A percentile compares a stretch with the other conserved stretches of the same genome.
Conservation (phyloP, 2,329 filamentous ascomycete genomes). For the Blumeria graminis region DNA sequence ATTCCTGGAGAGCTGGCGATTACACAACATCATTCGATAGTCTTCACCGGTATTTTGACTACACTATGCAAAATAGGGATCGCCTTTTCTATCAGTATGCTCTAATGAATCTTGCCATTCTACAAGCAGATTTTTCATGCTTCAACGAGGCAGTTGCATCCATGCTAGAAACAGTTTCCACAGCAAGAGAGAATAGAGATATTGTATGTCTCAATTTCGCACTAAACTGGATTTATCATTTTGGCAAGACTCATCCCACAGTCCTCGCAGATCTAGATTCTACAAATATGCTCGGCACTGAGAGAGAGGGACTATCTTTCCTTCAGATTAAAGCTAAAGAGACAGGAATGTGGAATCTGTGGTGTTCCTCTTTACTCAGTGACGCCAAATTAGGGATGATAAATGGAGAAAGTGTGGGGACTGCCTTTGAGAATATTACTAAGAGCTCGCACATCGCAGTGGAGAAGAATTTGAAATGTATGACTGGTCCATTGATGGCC, state of each 20-base stretch:
- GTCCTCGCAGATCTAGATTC: constrained; percentile 47
- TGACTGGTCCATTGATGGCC: constrained; percentile 50
- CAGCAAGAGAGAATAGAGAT: constrained; percentile 83
- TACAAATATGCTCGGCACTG: constrained; percentile 49
- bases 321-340: constrained; percentile 72
- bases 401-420: constrained; percentile 39
- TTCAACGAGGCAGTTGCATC: constrained; percentile 73
- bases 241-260: constrained; percentile 61
- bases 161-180: constrained; percentile 85
- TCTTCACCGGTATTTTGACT: constrained; percentile 88
- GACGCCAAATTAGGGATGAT: constrained; percentile 62
- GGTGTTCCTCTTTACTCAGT: constrained; percentile 61
- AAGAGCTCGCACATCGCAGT: constrained; percentile 63
- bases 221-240: constrained; percentile 87
- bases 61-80: constrained; percentile 69
- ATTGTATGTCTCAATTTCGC: constrained; percentile 85
- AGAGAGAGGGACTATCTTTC: constrained; percentile 61
- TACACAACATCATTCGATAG: constrained; percentile 76
- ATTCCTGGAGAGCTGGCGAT: constrained; percentile 78
- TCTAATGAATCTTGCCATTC: constrained; percentile 71
- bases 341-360: constrained; percentile 60
- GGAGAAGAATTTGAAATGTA: constrained; percentile 47
- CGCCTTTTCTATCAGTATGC: constrained; percentile 86
- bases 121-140: constrained; percentile 89
- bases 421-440: constrained; percentile 53